Percentiles rank a stretch among this genome's conserved stretches.
These are phyloP conservation scores for Knufia fluminis DNA, from an alignment of 2,329 filamentous ascomycete genomes.

Conservation along the genomic window DNA sequence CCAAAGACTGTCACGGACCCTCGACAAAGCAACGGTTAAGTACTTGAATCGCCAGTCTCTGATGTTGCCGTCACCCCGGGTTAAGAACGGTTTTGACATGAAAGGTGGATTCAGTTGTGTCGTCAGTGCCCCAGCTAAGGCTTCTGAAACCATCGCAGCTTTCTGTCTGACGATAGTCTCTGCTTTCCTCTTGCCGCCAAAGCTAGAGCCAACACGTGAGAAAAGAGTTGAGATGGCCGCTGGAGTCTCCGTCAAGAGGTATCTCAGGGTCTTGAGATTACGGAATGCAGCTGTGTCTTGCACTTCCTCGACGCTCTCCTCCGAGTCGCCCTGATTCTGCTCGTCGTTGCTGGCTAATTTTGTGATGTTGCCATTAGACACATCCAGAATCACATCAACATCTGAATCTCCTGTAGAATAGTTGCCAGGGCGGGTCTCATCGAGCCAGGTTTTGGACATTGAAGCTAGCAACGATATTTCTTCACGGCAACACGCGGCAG, in stretches of 20 bases:
- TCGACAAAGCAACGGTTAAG: constrained; percentile 68
- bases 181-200: constrained; percentile 64
- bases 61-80: constrained; percentile 35
- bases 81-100: constrained; percentile 35
- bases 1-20: constrained; percentile 42
- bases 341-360: constrained; percentile 17
- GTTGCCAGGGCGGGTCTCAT: constrained; percentile 35
- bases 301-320: constrained; percentile 26
- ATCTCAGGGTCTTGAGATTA: constrained; percentile 70
- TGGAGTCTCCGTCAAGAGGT: constrained; percentile 68
- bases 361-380: constrained; percentile 14
- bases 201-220: constrained; percentile 71
- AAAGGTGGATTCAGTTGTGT: constrained; percentile 51
- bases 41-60: constrained; percentile 62
- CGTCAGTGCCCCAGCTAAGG: constrained; percentile 62
- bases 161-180: constrained; percentile 57
- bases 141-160: constrained; percentile 52
- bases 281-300: constrained; percentile 44
- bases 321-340: constrained; percentile 21
- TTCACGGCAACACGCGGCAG: constrained; percentile 75
- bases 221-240: constrained; percentile 76
- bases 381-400: constrained; percentile 30
- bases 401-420: constrained; percentile 32
- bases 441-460: constrained; percentile 56
- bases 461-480: constrained; percentile 65